Evolutionary conservation across 2,329 filamentous ascomycete genomes (phyloP).

Genomic region (Rhytidhysteron rufulum): DNA sequence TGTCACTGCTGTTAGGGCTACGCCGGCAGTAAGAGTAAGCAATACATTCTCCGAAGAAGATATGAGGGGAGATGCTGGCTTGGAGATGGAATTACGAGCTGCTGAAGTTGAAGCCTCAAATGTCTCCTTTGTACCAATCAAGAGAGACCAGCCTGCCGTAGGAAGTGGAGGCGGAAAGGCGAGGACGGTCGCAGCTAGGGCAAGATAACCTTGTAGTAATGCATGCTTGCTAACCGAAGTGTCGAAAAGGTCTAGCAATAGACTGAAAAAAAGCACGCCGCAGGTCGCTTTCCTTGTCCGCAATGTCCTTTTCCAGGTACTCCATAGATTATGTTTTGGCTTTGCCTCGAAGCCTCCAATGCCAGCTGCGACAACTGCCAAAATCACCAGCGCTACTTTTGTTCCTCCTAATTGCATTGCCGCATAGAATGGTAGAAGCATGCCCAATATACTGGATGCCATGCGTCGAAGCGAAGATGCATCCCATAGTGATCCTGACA

Average conservation of each 20-base stretch:
- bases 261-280: conserved; percentile 28
- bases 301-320: conserved; percentile 29
- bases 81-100: conserved; percentile 25
- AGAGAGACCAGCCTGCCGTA: conserved; percentile 27
- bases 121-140: conserved; percentile 17
- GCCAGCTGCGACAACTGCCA: conserved; percentile 46
- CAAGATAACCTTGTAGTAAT: conserved; percentile 45
- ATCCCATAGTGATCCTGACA: conserved; percentile 2
- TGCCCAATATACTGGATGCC: conserved; percentile 34
- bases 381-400: conserved; percentile 49
- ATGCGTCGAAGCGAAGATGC: conserved; percentile 16
- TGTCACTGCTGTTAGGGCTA: conserved; percentile 33
- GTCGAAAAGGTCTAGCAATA: conserved; percentile 30
- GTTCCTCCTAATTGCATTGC: conserved; percentile 53
- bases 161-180: conserved; percentile 49
- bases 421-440: conserved; percentile 55
- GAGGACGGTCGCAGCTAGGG: conserved; percentile 44
- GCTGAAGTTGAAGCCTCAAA: conserved; percentile 10
- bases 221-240: conserved; percentile 12
- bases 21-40: conserved; percentile 40
- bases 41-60: conserved; percentile 37
- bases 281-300: conserved; percentile 35
- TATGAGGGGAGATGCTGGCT: conserved; percentile 32
- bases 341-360: conserved; percentile 31
- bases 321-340: conserved; percentile 28